Base-by-base conservation (phyloP, 768 basidiomycete species). In the Boletellus ananas region DNA sequence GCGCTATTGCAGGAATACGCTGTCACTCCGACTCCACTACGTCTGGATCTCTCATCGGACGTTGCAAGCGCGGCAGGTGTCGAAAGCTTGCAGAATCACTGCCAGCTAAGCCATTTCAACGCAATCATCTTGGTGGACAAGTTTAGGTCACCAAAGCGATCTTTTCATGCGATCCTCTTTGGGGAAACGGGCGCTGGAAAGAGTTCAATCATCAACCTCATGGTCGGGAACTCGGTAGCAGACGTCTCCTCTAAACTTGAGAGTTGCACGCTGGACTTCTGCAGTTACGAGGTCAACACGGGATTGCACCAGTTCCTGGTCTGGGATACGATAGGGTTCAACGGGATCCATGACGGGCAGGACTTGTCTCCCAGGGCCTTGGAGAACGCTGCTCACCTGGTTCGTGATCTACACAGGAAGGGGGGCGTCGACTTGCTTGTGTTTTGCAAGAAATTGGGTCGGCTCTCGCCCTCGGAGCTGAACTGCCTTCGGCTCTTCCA, bases 101-200 rank as follows among this genome's bases (percentile, higher is more conserved):
- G 50, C 45, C 46, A 49, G 17, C 27, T 64, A 21, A 50, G 20
- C 45, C 9, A 37, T 16, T 3, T 23, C 4, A 49, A 63, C 10
- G 63, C 63, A 17, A 16, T 13, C 6, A 34, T 7, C 17, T 29
- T 64, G 21, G 47, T 56, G 29, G 44, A 47, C 34, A 55, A 36
- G 12, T 58, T 64, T 35, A 53, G 17, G 25, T 44, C 13, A 1
- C 51, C 52, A 7, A 42, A 34, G 34, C 58, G 55, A n/a, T 53
- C 52, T 37, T 53, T 59, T 41, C 71, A 68, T 34, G 55, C 66
- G 6, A 56, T 76, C 39, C 36, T 76, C 14, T 75, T 76, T 37
- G 74, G 75, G 6, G 72, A 74, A 40, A 56, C 68, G 0, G 74
- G 74, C 25, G 51, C 41, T n/a, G 69, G 70, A 38, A 77, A 77